phyloP scores from a whole-genome alignment of 2,329 filamentous ascomycete genomes.

The Ascochyta viciae-villosae region DNA sequence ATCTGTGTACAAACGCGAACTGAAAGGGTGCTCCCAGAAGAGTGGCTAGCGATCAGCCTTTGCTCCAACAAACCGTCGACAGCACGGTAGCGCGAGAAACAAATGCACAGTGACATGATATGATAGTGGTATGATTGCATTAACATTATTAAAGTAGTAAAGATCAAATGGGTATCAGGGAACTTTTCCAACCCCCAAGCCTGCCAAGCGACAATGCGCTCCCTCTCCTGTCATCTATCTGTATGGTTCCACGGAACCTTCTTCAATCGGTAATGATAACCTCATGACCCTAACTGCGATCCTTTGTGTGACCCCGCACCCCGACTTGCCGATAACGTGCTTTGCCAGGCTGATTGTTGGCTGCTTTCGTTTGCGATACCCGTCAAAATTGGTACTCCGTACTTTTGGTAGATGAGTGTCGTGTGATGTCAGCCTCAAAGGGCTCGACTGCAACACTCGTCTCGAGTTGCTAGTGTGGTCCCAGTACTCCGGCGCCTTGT shows the following conservation, averaged over 20 bases:
- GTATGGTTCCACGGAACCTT: background rate
- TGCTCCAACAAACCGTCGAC: background rate
- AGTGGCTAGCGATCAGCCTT: background rate
- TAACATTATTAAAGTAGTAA: slow-evolving; percentile 12
- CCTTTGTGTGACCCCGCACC: slow-evolving; percentile 12
- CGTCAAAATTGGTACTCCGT: background rate
- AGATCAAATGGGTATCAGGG: slow-evolving; percentile 17
- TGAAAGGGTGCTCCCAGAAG: background rate
- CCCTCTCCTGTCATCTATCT: background rate
- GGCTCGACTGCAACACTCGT: slow-evolving; percentile 1
- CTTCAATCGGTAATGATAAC: slow-evolving; percentile 9
- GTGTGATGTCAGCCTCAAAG: slow-evolving; percentile 4
- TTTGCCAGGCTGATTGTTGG: slow-evolving; percentile 6
- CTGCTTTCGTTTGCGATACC: slow-evolving; percentile 12
- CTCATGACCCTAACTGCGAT: background rate
- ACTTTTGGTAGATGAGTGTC: slow-evolving; percentile 6
- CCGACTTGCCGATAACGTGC: slow-evolving; percentile 14
- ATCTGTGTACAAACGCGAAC: background rate
- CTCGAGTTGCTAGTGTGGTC: slow-evolving; percentile 6
- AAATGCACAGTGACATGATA: background rate
- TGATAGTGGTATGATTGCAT: slow-evolving; percentile 1
- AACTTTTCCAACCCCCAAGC: slow-evolving; percentile 2
- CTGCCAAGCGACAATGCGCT: slow-evolving; percentile 3
- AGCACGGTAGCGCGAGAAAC: background rate
- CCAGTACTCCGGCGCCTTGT: slow-evolving; percentile 15